Base-by-base conservation (phyloP, 2,329 filamentous ascomycete genomes). In the Monosporascus cannonballus region DNA sequence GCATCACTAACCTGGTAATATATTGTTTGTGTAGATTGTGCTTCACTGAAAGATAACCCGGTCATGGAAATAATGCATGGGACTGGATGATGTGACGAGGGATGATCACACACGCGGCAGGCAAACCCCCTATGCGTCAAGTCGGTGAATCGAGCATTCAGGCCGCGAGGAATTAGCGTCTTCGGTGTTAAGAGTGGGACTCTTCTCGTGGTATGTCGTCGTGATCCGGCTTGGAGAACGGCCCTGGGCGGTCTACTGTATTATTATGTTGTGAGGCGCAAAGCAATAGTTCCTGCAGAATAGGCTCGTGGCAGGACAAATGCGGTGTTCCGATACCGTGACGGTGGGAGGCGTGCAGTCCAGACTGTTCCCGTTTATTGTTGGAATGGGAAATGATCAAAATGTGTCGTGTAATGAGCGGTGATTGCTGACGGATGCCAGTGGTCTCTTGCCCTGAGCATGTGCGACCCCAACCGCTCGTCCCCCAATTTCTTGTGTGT, bases 201-300 rank as follows among this genome's bases (percentile, higher is more conserved):
- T 34, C 30, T 5, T 34, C 30, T 34, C 30, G 30, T 34, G 11
- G 11, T 34, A 14, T 34, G 30, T 34, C 30, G 30, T 34, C 30
- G 30, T 2, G 30, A 34, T 34, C 4, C 38, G 38, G 38, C 38
- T 41, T 20, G 17, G 18, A 41, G 38, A 41, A 41, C 38, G 18
- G 38, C 17, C 17, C 38, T n/a, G 38, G 17, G 17, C 17, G 17
- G 38, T 37, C 45, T 27, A 24, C 30, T 25, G 27, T 49, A 52
- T 52, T 49, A 52, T 52, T 47, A 54, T 48, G 53, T 55, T 34
- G 47, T 37, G 56, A 60, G 52, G 56, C 51, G 62, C 60, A 48
- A 51, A 48, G 51, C 51, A 56, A 61, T 61, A 56, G 60, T 67
- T 65, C 60, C 59, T 62, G 63, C 60, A 60, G 48, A 50, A 56